Conservation (phyloP, 2,329 filamentous ascomycete species). For the Neoascochyta sp. region DNA sequence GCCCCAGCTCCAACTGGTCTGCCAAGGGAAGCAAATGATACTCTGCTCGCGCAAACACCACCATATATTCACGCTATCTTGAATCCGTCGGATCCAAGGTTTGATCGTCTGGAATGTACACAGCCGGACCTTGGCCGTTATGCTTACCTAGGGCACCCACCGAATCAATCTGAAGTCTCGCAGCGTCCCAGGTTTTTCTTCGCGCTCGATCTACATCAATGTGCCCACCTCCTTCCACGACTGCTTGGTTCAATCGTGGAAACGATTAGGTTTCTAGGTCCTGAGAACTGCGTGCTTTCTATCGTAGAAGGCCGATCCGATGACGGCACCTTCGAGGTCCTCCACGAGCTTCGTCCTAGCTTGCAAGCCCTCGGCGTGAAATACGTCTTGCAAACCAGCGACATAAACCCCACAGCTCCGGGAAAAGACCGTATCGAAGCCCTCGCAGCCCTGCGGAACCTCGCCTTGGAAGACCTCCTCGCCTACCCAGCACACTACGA, state of each 20-base stretch:
- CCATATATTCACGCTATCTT: conserved; percentile 18
- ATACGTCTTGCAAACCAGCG: conserved; percentile 46
- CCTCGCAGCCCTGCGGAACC: conserved; percentile 52
- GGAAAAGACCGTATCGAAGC: conserved; percentile 43
- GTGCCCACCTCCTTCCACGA: conserved; percentile 46
- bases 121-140: conserved; percentile 14
- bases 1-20: conserved; percentile 2
- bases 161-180: conserved; percentile 3
- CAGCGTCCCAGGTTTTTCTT: conserved; percentile 42
- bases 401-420: conserved; percentile 41
- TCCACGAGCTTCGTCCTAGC: conserved; percentile 41
- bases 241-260: conserved; percentile 53
- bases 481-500: conserved; percentile 78
- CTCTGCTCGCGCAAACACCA: conserved; percentile 10
- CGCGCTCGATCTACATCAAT: conserved; percentile 51
- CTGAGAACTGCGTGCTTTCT: conserved; percentile 51
- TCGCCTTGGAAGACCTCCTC: conserved; percentile 50
- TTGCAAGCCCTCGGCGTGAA: conserved; percentile 36
- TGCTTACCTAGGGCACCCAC: conserved; percentile 9
- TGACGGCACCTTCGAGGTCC: conserved; percentile 53
- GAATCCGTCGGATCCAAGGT: conserved; percentile 11
- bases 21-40: conserved; percentile 10
- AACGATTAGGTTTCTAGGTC: conserved; percentile 49
- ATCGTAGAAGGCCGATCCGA: conserved; percentile 55
- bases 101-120: conserved; percentile 17